Conservation (phyloP, 148 eudicot genomes). For the Silene latifolia region DNA sequence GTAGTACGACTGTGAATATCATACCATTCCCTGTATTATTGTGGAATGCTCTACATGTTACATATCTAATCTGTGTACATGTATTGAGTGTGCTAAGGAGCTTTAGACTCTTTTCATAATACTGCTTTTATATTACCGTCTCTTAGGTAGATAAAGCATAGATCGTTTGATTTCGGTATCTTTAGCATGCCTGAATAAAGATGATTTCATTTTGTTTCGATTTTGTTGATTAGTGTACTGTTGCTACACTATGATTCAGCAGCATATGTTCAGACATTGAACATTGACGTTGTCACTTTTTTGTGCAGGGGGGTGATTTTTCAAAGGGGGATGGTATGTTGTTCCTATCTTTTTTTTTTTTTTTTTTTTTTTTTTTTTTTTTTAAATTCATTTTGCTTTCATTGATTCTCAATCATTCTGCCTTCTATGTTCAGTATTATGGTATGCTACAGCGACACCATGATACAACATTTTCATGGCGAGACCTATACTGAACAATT, state of each 20-base stretch:
- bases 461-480: conserved; percentile 33
- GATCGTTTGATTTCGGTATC: background rate
- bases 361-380: conserved; percentile 2
- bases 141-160: background rate
- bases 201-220: background rate
- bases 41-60: background rate
- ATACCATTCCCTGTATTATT: background rate
- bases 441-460: background rate
- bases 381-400: background rate
- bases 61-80: background rate
- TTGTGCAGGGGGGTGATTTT: conserved; percentile 95
- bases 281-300: conserved; percentile 21
- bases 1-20: background rate
- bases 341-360: conserved; percentile 17
- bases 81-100: background rate
- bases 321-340: conserved; percentile 90
- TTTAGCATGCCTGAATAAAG: background rate
- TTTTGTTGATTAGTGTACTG: conserved; percentile 1
- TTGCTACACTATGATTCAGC: background rate
- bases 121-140: background rate
- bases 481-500: conserved; percentile 51
- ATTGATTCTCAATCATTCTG: conserved; percentile 6
- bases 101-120: background rate
- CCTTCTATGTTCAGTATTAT: background rate
- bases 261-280: background rate